These are phyloP conservation scores for Collariella sp. DNA, from an alignment of 495 filamentous ascomycete species.

Conservation along the genomic window DNA sequence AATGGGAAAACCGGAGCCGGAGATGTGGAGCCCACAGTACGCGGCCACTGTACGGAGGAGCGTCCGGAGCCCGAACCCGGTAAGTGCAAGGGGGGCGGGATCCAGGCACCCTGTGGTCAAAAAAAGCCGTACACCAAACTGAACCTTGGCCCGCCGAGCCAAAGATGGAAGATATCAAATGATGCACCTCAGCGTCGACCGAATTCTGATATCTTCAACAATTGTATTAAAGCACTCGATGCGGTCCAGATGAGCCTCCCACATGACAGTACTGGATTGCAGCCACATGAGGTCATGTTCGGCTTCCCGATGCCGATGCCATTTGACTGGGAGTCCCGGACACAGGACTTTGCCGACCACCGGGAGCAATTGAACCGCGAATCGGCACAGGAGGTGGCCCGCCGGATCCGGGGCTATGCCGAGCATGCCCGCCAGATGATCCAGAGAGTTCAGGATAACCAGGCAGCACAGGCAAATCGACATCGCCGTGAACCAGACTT, in stretches of 20 bases:
- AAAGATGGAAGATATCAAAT: no score
- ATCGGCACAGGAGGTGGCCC: neutral
- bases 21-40: no score
- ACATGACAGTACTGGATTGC: neutral
- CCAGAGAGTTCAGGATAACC: neutral
- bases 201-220: no score
- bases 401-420: neutral
- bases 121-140: no score
- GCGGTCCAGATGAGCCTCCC: neutral
- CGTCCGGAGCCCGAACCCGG: no score
- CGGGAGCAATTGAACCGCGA: neutral
- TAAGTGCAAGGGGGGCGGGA: no score
- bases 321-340: conserved; percentile 1
- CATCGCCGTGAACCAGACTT: conserved; percentile 11
- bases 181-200: no score
- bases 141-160: no score
- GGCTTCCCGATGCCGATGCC: conserved; percentile 1
- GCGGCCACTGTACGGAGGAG: no score
- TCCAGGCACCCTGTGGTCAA: no score
- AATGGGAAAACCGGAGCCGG: no score
- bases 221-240: no score
- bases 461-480: conserved; percentile 2
- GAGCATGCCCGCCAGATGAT: neutral
- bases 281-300: neutral
- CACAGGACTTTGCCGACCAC: neutral